phyloP scores from a whole-genome alignment of 352 stramenopile genomes.

The Detonula confervacea region DNA sequence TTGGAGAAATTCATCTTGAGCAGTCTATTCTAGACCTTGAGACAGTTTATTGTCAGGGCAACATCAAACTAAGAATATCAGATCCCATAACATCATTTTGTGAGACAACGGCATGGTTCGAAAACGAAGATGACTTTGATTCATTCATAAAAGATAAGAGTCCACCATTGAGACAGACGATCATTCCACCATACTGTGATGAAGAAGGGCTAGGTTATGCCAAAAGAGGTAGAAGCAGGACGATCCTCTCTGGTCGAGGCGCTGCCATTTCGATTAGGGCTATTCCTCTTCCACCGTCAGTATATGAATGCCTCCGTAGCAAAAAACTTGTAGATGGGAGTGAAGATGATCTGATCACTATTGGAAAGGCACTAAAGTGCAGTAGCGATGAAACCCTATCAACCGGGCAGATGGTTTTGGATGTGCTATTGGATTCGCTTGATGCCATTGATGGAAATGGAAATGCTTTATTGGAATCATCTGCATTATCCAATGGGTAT shows the following conservation, averaged over 20 bases:
- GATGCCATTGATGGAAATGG: constrained; percentile 56
- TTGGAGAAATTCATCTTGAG: constrained; percentile 86
- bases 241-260: constrained; percentile 68
- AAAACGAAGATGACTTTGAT: constrained; percentile 68
- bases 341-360: constrained; percentile 63
- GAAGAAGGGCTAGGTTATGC: constrained; percentile 75
- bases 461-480: constrained; percentile 59
- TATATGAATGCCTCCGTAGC: constrained; percentile 61
- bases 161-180: constrained; percentile 65
- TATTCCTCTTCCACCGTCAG: constrained; percentile 62
- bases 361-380: constrained; percentile 69
- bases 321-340: constrained; percentile 52
- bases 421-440: constrained; percentile 48
- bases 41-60: constrained; percentile 69
- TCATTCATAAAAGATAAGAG: constrained; percentile 49
- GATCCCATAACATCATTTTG: constrained; percentile 84
- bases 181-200: constrained; percentile 83
- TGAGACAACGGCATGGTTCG: constrained; percentile 82
- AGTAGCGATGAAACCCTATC: constrained; percentile 25
- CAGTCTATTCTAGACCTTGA: constrained; percentile 82
- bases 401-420: constrained; percentile 47
- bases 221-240: constrained; percentile 59
- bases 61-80: constrained; percentile 79
- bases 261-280: constrained; percentile 72
- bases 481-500: constrained; percentile 30